Base-by-base conservation (phyloP, 371 early-diverging fungal genomes). In the Mortierella sp. region DNA sequence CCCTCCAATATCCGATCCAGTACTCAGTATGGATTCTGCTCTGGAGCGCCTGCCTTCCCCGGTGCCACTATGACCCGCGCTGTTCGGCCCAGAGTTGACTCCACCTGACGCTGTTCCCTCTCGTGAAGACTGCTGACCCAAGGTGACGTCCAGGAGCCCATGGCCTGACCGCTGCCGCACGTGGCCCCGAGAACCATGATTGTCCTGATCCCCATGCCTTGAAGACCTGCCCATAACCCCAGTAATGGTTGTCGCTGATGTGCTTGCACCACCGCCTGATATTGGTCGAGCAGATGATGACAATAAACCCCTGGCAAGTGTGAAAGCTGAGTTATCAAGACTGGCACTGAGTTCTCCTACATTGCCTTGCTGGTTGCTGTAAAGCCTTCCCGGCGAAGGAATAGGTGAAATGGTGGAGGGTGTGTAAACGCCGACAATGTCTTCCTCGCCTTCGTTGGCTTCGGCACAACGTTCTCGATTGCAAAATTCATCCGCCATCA, bases 331-430 rank as follows among this genome's bases (percentile, higher is more conserved):
- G 12, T 57, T 53, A 3, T 73, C 74, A 12, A 73, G 61, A 41
- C 74, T 64, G 13, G 74, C 61, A 24, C 64, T 73, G 3, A 56
- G 64, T 21, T 73, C 72, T 10, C 58, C 54, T 2, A 23, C 18
- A 49, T 21, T 56, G 0, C 69, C 61, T 21, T 28, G 46, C n/a
- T 73, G 74, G 16, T 51, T 55, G 21, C 59, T 39, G 31, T 56
- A 68, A 26, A 76, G 43, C 27, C 78, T 51, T 21, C 78, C 64
- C 2, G 78, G 78, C 0, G 78, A 76, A 8, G 78, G 78, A 26
- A 76, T 76, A 10, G 78, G 78, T 3, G 78, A 76, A 42, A 76
- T 76, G 3, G 78, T 76, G 2, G 78, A 76, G n/a, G 78, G 78
- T 18, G 78, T 76, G 21, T 76, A 66, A 3, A 58, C 66, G 0